These are phyloP conservation scores for Tetrastigma voinierianum DNA, from an alignment of 164 flowering plant genomes.

Conservation along the genomic window DNA sequence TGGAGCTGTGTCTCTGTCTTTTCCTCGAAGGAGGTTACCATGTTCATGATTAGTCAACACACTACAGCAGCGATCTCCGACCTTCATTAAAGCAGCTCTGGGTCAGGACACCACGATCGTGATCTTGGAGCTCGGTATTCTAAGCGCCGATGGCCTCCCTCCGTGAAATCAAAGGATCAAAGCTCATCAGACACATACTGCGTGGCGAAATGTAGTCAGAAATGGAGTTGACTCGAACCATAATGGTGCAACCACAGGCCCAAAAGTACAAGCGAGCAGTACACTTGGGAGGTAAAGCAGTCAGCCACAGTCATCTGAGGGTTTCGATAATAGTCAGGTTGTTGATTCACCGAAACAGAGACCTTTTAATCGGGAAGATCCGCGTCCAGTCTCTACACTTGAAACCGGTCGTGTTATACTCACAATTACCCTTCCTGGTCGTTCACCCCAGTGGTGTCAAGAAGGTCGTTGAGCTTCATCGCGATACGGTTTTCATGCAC, in stretches of 20 bases:
- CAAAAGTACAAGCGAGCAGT: slow-evolving; percentile 70
- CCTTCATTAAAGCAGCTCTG: slow-evolving; percentile 64
- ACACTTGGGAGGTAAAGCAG: slow-evolving; percentile 71
- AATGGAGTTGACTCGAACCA: slow-evolving; percentile 68
- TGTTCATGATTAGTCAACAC: slow-evolving; percentile 63
- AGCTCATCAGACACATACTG: slow-evolving; percentile 61
- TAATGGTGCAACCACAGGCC: slow-evolving; percentile 50
- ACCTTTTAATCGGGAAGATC: slow-evolving; percentile 53
- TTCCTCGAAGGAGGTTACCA: slow-evolving; percentile 78
- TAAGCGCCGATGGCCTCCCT: slow-evolving; percentile 46
- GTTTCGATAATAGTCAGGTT: slow-evolving; percentile 49
- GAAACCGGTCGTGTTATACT: slow-evolving; percentile 68
- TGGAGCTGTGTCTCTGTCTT: slow-evolving; percentile 45
- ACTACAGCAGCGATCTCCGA: slow-evolving; percentile 63
- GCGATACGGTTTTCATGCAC: slow-evolving; percentile 56
- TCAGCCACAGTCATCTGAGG: slow-evolving; percentile 64
- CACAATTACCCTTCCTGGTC: slow-evolving; percentile 55
- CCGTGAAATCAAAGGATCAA: slow-evolving; percentile 59
- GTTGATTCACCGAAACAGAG: slow-evolving; percentile 34
- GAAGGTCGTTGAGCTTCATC: slow-evolving; percentile 65
- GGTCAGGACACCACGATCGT: slow-evolving; percentile 66
- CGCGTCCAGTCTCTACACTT: slow-evolving; percentile 56
- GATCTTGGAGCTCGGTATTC: slow-evolving; percentile 55
- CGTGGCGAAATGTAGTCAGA: slow-evolving; percentile 61
- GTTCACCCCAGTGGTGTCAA: slow-evolving; percentile 64